Conservation (phyloP, 176 grass and related monocot genomes). For the Elymus sibiricus region DNA sequence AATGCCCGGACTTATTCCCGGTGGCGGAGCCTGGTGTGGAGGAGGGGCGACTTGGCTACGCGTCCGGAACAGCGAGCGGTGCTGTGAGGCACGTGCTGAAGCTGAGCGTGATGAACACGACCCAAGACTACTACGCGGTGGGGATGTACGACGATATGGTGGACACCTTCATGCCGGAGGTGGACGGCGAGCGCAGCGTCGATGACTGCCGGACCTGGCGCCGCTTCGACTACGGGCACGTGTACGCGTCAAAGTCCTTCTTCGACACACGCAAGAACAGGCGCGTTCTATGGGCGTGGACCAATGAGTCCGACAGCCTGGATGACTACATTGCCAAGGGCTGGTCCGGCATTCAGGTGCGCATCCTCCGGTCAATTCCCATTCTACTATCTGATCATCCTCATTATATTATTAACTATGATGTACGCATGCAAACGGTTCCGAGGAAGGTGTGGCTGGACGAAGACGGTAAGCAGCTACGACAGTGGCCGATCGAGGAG, state of each 20-base stretch:
- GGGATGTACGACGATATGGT: constrained; percentile 46
- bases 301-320: constrained; percentile 42
- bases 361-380: neutral
- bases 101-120: constrained; percentile 36
- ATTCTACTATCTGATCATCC: too few species aligned
- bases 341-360: constrained; percentile 61
- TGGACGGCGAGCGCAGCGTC: neutral
- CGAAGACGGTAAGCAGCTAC: constrained; percentile 37
- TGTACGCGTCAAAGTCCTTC: constrained; percentile 80
- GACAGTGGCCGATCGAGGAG: constrained; percentile 79
- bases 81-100: constrained; percentile 57
- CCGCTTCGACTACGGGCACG: constrained; percentile 58
- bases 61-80: neutral
- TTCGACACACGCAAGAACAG: constrained; percentile 51
- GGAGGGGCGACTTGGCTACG: constrained; percentile 27
- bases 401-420: too few species aligned
- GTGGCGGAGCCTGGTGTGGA: constrained; percentile 29
- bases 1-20: constrained; percentile 82
- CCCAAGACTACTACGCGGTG: constrained; percentile 54
- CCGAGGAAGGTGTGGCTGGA: constrained; percentile 66
- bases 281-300: constrained; percentile 71
- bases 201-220: constrained; percentile 33
- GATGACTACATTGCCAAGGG: constrained; percentile 22
- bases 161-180: constrained; percentile 41
- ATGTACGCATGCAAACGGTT: neutral